Conservation (phyloP, 768 basidiomycete species). For the Sutorius australiensis region DNA sequence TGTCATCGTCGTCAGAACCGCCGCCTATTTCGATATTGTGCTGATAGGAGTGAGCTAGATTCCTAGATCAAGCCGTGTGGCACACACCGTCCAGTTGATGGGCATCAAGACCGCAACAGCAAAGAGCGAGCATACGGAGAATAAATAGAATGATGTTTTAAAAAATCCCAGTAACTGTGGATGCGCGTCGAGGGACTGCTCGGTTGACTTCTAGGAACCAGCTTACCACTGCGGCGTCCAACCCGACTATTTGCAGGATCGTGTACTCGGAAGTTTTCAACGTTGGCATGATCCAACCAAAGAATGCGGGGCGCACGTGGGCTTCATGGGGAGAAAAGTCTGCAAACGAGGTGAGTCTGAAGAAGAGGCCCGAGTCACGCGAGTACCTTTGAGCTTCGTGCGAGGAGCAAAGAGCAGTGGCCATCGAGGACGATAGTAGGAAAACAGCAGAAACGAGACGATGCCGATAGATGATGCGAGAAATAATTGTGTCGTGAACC, state of each 20-base stretch:
- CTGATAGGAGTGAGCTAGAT: slow-evolving; percentile 34
- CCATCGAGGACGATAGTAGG: slow-evolving; percentile 83
- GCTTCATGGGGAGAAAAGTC: slow-evolving; percentile 94
- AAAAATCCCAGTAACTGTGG: slow-evolving; percentile 88
- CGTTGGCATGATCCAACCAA: slow-evolving; percentile 96
- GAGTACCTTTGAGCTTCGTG: slow-evolving; percentile 86
- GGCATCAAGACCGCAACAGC: slow-evolving; percentile 89
- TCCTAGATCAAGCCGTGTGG: neutral
- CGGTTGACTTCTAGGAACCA: neutral
- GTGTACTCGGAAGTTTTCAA: slow-evolving; percentile 88
- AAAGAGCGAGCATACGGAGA: slow-evolving; percentile 80
- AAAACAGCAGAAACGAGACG: slow-evolving; percentile 81
- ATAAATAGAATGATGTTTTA: slow-evolving; percentile 92
- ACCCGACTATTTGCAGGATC: slow-evolving; percentile 90
- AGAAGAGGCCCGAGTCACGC: neutral
- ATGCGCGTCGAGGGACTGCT: neutral
- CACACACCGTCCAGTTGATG: slow-evolving; percentile 82
- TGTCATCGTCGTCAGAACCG: slow-evolving; percentile 35
- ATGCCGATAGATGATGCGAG: slow-evolving; percentile 78
- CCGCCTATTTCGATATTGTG: slow-evolving; percentile 72
- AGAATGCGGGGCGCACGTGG: slow-evolving; percentile 80
- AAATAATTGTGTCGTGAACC: slow-evolving; percentile 88
- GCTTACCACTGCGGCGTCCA: slow-evolving; percentile 94
- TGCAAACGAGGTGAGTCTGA: slow-evolving; percentile 28
- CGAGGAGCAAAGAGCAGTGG: slow-evolving; percentile 88